Percentiles rank a stretch among this genome's conserved stretches.
Evolutionary conservation across 2,329 filamentous ascomycete species (phyloP).

Genomic region (Phialophora expanda): DNA sequence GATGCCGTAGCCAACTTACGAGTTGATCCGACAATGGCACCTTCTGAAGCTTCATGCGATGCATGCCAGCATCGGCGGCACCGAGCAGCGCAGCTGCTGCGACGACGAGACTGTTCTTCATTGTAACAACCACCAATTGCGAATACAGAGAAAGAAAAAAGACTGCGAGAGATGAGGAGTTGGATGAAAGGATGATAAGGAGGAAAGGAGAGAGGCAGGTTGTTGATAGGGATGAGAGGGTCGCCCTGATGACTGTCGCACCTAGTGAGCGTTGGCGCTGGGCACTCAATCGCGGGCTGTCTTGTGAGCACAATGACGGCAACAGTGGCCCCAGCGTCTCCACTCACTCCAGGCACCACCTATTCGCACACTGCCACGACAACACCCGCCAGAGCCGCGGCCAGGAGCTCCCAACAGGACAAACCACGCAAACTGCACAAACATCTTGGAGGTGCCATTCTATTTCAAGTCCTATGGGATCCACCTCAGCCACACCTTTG

Average conservation of each 20-base stretch:
- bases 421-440: neutral
- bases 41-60: conserved; percentile 99
- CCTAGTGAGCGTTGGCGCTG: conserved; percentile 2
- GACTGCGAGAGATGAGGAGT: conserved; percentile 35
- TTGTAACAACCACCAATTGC: conserved; percentile 50
- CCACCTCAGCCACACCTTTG: neutral
- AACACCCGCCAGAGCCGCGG: conserved; percentile 1
- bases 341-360: conserved; percentile 10
- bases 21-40: conserved; percentile 89
- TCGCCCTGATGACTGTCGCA: conserved; percentile 12
- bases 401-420: neutral
- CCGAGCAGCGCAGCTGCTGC: conserved; percentile 80
- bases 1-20: conserved; percentile 60
- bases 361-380: neutral
- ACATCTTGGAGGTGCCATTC: neutral
- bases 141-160: conserved; percentile 22
- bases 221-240: conserved; percentile 22
- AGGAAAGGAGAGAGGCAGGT: conserved; percentile 16
- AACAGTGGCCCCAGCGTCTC: neutral
- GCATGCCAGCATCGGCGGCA: conserved; percentile 80
- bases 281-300: conserved; percentile 5
- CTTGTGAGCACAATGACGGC: conserved; percentile 7
- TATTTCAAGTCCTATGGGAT: neutral
- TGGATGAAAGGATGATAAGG: conserved; percentile 22
- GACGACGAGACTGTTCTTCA: conserved; percentile 85